Percentiles rank a stretch among this genome's conserved stretches.
Evolutionary conservation across 306 rosid species (phyloP).

Genomic region (Gastrolobium bilobum): DNA sequence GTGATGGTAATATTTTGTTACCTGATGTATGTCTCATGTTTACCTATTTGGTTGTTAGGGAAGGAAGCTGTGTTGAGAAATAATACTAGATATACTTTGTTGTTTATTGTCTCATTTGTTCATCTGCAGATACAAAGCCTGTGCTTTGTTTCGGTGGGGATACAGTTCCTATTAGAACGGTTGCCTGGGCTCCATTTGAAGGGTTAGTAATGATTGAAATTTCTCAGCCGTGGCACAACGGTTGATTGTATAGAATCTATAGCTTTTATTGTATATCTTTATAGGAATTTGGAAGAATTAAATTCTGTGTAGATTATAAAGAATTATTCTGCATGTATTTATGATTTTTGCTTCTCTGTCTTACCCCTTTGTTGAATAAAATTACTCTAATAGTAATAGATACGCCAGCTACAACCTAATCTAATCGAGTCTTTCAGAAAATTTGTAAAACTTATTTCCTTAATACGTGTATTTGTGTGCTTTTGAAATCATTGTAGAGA

Average conservation of each 20-base stretch:
- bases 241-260: constrained; percentile 37
- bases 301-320: constrained; percentile 15
- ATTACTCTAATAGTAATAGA: neutral
- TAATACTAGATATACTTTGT: constrained; percentile 24
- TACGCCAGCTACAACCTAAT: constrained; percentile 38
- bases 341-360: neutral
- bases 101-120: constrained; percentile 38
- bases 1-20: constrained; percentile 55
- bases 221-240: constrained; percentile 29
- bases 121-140: constrained; percentile 81
- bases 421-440: constrained; percentile 21
- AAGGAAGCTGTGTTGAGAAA: constrained; percentile 44
- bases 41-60: constrained; percentile 40
- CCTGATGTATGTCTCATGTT: constrained; percentile 28
- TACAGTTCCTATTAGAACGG: constrained; percentile 84
- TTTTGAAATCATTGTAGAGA: constrained; percentile 27
- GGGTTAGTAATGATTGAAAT: constrained; percentile 65
- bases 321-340: constrained; percentile 7
- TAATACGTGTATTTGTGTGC: neutral
- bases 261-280: constrained; percentile 26
- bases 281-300: constrained; percentile 22
- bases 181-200: constrained; percentile 92
- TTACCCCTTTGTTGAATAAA: constrained; percentile 23
- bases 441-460: constrained; percentile 15
- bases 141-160: constrained; percentile 86